Evolutionary conservation across 805 yeast genomes (phyloP).

Genomic region (Wickerhamomyces bisporus): DNA sequence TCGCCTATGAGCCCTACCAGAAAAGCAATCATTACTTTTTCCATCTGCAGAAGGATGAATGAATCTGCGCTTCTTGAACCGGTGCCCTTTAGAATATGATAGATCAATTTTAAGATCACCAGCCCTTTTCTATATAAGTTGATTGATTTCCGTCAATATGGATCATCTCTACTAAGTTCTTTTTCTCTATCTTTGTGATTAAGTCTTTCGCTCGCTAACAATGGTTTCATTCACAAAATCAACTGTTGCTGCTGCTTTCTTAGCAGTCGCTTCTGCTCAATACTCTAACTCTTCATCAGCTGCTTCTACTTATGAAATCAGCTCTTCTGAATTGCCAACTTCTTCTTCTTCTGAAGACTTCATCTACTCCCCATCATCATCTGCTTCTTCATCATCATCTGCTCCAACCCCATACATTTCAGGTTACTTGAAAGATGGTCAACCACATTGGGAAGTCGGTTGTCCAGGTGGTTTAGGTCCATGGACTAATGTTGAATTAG

Average conservation of each 20-base stretch:
- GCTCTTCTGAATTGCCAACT: conserved; percentile 7
- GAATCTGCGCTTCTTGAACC: too few species aligned
- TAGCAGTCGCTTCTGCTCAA: conserved; percentile 12
- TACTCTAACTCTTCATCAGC: conserved; percentile 9
- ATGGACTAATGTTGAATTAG: conserved; percentile 16
- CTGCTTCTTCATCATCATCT: conserved; percentile 12
- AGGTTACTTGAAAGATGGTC: conserved; percentile 21
- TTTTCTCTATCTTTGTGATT: background rate
- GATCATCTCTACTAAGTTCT: background rate
- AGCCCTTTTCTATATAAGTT: too few species aligned
- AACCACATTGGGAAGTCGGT: conserved; percentile 22
- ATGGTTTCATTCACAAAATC: conserved; percentile 15
- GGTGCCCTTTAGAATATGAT: too few species aligned
- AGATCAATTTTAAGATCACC: too few species aligned
- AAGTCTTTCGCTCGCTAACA: background rate
- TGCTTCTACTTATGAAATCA: background rate
- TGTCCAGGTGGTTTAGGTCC: conserved; percentile 21
- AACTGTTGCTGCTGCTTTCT: conserved; percentile 5
- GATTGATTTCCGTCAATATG: too few species aligned
- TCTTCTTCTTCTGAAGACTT: conserved; percentile 11
- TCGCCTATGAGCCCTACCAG: too few species aligned
- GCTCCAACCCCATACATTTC: conserved; percentile 19
- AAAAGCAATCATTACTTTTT: too few species aligned
- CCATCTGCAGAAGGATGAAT: too few species aligned
- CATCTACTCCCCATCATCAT: conserved; percentile 5